Evolutionary conservation across 2,329 filamentous ascomycete genomes (phyloP).

Genomic region (Botrytis deweyae): DNA sequence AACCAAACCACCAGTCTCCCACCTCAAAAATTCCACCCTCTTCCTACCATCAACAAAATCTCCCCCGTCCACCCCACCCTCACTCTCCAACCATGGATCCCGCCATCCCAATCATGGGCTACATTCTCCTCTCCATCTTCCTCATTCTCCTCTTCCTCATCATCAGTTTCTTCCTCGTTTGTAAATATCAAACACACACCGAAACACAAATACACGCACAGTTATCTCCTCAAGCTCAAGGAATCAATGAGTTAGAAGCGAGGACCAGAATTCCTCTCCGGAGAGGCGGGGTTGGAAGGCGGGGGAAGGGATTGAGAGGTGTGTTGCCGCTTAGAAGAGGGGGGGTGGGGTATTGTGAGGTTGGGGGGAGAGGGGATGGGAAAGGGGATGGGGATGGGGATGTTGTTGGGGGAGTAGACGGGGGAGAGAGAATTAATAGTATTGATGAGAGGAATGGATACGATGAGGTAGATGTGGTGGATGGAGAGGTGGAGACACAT

Average conservation of each 20-base stretch:
- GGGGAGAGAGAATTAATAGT: neutral
- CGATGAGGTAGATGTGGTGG: neutral
- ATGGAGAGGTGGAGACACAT: neutral
- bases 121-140: neutral
- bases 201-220: neutral
- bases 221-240: neutral
- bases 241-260: neutral
- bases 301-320: neutral
- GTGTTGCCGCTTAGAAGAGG: neutral
- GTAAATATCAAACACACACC: neutral
- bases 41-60: neutral
- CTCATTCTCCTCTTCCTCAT: neutral
- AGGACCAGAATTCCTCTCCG: neutral
- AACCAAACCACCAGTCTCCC: no score
- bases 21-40: no score
- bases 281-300: neutral
- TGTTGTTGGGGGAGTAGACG: neutral
- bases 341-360: neutral
- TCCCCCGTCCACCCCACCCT: neutral
- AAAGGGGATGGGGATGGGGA: no score
- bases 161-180: neutral
- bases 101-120: neutral
- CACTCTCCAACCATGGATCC: neutral
- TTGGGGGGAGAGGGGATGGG: neutral
- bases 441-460: neutral